These are phyloP conservation scores for Tetrastigma voinierianum DNA, from an alignment of 164 flowering plant genomes.

Conservation along the genomic window DNA sequence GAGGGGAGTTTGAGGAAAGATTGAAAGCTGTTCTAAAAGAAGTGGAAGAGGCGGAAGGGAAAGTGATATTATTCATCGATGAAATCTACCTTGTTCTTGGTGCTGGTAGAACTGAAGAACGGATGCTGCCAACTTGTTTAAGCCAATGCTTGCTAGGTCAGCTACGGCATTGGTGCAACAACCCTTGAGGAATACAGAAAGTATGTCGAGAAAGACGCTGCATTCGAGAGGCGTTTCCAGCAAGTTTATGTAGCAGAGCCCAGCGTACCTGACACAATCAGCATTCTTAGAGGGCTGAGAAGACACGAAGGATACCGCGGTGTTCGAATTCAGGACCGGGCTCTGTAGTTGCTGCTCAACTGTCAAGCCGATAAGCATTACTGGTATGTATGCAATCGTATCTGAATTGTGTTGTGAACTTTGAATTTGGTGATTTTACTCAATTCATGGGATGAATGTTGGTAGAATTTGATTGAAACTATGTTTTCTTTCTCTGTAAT, in stretches of 20 bases:
- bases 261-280: conserved; percentile 66
- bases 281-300: conserved; percentile 76
- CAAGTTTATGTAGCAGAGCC: conserved; percentile 87
- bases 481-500: not conserved
- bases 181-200: conserved; percentile 84
- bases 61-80: conserved; percentile 79
- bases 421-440: too few species aligned
- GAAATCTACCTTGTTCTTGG: conserved; percentile 86
- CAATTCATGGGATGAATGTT: too few species aligned
- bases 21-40: conserved; percentile 75
- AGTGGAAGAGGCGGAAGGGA: conserved; percentile 83
- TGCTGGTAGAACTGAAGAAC: conserved; percentile 76
- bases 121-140: conserved; percentile 89
- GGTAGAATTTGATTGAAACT: not conserved
- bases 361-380: conserved; percentile 71
- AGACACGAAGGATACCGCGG: conserved; percentile 83
- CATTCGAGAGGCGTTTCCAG: conserved; percentile 82
- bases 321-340: conserved; percentile 77
- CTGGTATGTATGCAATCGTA: conserved; percentile 34
- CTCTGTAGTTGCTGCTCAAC: conserved; percentile 69
- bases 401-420: not conserved
- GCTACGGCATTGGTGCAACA: conserved; percentile 82
- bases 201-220: conserved; percentile 91
- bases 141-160: conserved; percentile 91
- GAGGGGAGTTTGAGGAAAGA: conserved; percentile 87